These are phyloP conservation scores for Diaporthe longicolla DNA, from an alignment of 2,329 filamentous ascomycete species.

Conservation along the genomic window DNA sequence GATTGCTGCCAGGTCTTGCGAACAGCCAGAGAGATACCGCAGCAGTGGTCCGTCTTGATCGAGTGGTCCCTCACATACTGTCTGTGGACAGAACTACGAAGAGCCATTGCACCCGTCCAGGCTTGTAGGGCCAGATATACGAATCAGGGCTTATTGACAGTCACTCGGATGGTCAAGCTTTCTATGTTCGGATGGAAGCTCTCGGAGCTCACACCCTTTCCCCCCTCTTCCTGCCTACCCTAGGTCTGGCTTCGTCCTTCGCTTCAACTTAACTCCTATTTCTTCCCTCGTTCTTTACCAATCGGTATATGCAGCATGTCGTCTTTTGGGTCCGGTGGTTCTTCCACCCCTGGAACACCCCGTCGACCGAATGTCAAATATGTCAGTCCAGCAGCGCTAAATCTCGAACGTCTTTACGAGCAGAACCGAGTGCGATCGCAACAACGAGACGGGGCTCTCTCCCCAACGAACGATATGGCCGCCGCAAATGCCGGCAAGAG, in stretches of 20 bases:
- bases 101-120: neutral
- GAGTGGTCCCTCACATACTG: slow-evolving; percentile 21
- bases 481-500: slow-evolving; percentile 67
- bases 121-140: neutral
- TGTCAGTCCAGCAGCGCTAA: slow-evolving; percentile 73
- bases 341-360: slow-evolving; percentile 43
- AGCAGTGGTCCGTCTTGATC: slow-evolving; percentile 38
- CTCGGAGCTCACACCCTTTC: neutral
- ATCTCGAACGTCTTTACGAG: slow-evolving; percentile 72
- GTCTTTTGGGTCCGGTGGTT: slow-evolving; percentile 43
- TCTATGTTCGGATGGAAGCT: slow-evolving; percentile 1
- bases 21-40: slow-evolving; percentile 29
- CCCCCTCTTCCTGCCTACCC: neutral
- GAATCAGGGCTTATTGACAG: neutral
- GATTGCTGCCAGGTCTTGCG: slow-evolving; percentile 24
- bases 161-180: neutral
- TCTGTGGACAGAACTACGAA: neutral
- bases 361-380: slow-evolving; percentile 54
- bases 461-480: slow-evolving; percentile 55
- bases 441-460: slow-evolving; percentile 63
- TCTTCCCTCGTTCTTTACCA: neutral
- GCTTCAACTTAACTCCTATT: neutral
- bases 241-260: neutral
- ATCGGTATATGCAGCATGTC: slow-evolving; percentile 45
- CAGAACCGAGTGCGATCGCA: slow-evolving; percentile 70